Conservation (phyloP, 2,329 filamentous ascomycete species). For the Fusarium sp. region DNA sequence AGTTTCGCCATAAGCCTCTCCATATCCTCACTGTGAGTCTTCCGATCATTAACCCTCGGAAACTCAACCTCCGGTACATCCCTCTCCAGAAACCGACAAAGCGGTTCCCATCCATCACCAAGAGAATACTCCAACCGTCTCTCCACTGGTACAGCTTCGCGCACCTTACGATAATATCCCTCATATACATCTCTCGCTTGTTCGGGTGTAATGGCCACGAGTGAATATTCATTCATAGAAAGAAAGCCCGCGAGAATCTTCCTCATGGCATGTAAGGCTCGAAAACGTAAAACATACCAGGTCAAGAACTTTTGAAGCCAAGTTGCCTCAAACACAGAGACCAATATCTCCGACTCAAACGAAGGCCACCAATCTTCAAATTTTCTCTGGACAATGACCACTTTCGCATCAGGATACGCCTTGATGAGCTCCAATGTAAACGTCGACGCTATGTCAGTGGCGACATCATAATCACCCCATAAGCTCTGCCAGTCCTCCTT, state of each 20-base stretch:
- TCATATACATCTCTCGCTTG: neutral
- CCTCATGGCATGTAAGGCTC: neutral
- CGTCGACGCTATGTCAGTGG: neutral
- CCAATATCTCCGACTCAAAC: neutral
- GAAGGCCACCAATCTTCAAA: constrained; percentile 24
- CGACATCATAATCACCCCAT: constrained; percentile 18
- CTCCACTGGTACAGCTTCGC: neutral
- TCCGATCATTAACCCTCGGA: constrained; percentile 13
- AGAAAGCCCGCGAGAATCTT: constrained; percentile 17
- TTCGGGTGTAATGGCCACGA: neutral
- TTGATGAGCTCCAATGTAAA: constrained; percentile 12
- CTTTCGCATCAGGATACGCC: constrained; percentile 16
- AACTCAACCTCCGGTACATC: constrained; percentile 10
- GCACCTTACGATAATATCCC: neutral
- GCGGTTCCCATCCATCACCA: constrained; percentile 9
- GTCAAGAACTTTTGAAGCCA: neutral
- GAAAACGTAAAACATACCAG: neutral
- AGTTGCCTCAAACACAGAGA: neutral
- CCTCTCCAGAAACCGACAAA: constrained; percentile 21
- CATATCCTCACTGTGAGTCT: neutral
- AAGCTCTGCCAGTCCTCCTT: neutral
- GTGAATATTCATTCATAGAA: neutral
- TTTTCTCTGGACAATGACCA: neutral
- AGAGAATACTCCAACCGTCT: constrained; percentile 9
- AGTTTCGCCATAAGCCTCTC: neutral